Percentiles rank a stretch among this genome's conserved stretches.
These are phyloP conservation scores for Emericellopsis terricola DNA, from an alignment of 495 filamentous ascomycete species.

Conservation along the genomic window DNA sequence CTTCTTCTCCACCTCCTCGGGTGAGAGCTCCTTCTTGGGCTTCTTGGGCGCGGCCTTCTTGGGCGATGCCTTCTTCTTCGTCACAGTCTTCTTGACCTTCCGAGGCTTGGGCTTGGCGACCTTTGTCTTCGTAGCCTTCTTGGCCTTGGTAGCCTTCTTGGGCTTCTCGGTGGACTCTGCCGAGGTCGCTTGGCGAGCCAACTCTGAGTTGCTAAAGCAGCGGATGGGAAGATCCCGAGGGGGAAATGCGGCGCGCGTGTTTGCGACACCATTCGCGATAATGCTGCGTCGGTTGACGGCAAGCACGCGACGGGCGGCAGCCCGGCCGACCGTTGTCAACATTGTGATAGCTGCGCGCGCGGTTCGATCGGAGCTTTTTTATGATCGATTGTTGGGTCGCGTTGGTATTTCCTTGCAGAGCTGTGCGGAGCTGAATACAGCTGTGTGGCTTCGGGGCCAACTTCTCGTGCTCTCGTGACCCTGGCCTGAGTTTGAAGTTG, in stretches of 20 bases:
- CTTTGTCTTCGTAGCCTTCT: conserved; percentile 5
- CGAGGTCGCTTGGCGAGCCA: conserved; percentile 4
- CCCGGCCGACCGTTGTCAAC: conserved; percentile 1
- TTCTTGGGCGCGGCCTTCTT: conserved; percentile 10
- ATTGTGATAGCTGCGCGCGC: not conserved
- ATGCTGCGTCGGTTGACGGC: not conserved
- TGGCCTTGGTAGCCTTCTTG: conserved; percentile 1
- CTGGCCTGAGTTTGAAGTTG: too few relatives aligned
- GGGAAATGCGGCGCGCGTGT: too few relatives aligned
- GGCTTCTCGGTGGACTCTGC: conserved; percentile 6
- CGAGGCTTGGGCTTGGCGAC: conserved; percentile 7
- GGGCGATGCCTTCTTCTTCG: conserved; percentile 8
- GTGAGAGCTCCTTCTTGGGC: conserved; percentile 4
- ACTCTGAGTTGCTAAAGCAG: too few relatives aligned
- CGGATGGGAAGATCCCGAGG: conserved; percentile 4
- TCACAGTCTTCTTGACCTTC: conserved; percentile 5
- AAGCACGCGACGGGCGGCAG: conserved; percentile 2
- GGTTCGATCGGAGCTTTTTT: not conserved
- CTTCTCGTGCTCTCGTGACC: too few relatives aligned
- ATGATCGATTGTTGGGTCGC: too few relatives aligned
- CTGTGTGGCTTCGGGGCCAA: too few relatives aligned
- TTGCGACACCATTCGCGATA: conserved; percentile 6
- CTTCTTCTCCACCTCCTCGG: conserved; percentile 7
- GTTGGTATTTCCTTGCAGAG: too few relatives aligned
- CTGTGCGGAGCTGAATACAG: too few relatives aligned